These are phyloP conservation scores for Nakazawaea ishiwadae DNA, from an alignment of 805 yeast genomes.

Conservation along the genomic window DNA sequence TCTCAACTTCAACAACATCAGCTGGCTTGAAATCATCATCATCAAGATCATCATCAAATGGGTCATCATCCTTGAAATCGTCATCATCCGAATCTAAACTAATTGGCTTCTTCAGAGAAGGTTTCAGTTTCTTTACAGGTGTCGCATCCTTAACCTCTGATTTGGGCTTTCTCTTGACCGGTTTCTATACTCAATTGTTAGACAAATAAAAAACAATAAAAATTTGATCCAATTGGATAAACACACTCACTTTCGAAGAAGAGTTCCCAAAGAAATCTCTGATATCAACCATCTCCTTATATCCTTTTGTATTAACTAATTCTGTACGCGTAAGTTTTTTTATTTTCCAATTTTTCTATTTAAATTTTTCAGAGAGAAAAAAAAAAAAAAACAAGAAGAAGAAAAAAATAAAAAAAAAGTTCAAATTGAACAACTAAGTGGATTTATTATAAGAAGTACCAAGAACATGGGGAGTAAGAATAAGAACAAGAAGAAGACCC, in stretches of 20 bases:
- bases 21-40: slow-evolving; percentile 18
- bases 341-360: neutral
- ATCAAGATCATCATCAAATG: slow-evolving; percentile 22
- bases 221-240: too few relatives aligned
- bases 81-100: slow-evolving; percentile 10
- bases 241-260: slow-evolving; percentile 12
- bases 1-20: slow-evolving; percentile 12
- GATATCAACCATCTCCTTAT: slow-evolving; percentile 32
- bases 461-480: slow-evolving; percentile 12
- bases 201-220: too few relatives aligned
- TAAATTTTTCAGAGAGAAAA: neutral
- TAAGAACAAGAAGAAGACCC: slow-evolving; percentile 18
- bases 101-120: neutral
- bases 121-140: slow-evolving; percentile 9
- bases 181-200: too few relatives aligned
- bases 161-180: slow-evolving; percentile 5
- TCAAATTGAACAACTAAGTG: neutral
- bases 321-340: neutral
- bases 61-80: slow-evolving; percentile 17
- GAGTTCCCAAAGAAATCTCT: slow-evolving; percentile 31
- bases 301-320: too few relatives aligned
- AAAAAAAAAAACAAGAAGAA: neutral
- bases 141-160: slow-evolving; percentile 1
- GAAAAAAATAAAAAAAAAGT: neutral
- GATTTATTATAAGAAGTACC: too few relatives aligned